Conservation (phyloP, 2,329 filamentous ascomycete genomes). For the Zymoseptoria passerinii region DNA sequence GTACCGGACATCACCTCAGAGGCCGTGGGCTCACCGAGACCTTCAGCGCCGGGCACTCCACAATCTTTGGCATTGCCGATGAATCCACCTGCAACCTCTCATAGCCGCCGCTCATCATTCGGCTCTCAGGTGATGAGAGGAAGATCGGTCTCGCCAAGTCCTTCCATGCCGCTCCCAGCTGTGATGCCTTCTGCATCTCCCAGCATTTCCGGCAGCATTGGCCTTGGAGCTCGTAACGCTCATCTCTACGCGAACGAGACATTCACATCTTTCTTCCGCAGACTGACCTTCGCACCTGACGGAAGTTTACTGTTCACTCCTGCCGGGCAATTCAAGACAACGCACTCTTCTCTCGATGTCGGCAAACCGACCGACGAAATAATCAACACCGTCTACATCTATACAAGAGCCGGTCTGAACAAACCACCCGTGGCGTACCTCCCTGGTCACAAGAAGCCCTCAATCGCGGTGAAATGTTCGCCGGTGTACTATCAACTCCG, state of each 20-base stretch:
- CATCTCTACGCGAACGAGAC: constrained; percentile 95
- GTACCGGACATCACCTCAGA: constrained; percentile 47
- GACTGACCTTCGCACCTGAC: constrained; percentile 89
- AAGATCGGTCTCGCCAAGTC: constrained; percentile 84
- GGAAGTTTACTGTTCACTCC: constrained; percentile 90
- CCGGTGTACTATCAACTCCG: constrained; percentile 80
- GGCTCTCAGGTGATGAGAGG: constrained; percentile 54
- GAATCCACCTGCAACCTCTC: constrained; percentile 89
- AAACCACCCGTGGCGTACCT: constrained; percentile 92
- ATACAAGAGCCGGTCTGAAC: constrained; percentile 91
- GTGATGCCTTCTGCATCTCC: constrained; percentile 94
- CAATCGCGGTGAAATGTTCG: constrained; percentile 89
- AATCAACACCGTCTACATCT: constrained; percentile 96
- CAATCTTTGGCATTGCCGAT: constrained; percentile 84
- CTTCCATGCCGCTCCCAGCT: constrained; percentile 85
- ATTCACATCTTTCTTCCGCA: constrained; percentile 90
- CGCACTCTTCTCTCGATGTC: constrained; percentile 59
- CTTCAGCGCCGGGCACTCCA: constrained; percentile 88
- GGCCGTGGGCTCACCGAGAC: constrained; percentile 69
- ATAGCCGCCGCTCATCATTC: constrained; percentile 92
- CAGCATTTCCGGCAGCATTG: constrained; percentile 57
- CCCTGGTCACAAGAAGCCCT: constrained; percentile 96
- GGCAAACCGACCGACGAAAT: constrained; percentile 75
- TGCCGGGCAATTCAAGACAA: constrained; percentile 86
- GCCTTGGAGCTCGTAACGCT: constrained; percentile 63